phyloP scores from a whole-genome alignment of 345 rosid species.

The Trapa incisa region DNA sequence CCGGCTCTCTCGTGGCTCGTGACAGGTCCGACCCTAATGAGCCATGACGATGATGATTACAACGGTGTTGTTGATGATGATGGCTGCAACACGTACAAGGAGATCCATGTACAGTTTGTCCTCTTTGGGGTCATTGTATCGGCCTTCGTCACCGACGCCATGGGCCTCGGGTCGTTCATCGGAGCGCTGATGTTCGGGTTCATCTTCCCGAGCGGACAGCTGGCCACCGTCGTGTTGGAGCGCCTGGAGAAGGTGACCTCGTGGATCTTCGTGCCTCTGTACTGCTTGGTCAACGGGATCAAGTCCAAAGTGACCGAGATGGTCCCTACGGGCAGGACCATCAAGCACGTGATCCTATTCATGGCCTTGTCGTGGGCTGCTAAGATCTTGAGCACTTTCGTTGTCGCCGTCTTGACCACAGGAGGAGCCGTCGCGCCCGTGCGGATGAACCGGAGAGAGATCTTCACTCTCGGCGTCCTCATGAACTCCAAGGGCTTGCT shows the following conservation, averaged over 20 bases:
- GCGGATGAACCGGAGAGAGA: slow-evolving; percentile 15
- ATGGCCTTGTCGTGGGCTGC: slow-evolving; percentile 13
- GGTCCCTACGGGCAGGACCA: neutral
- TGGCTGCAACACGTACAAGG: slow-evolving; percentile 7
- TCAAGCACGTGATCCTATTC: neutral
- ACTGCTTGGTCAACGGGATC: slow-evolving; percentile 32
- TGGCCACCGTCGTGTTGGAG: slow-evolving; percentile 20
- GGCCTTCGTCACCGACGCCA: slow-evolving; percentile 33
- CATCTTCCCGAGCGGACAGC: slow-evolving; percentile 34
- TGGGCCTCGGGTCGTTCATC: slow-evolving; percentile 36
- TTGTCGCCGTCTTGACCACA: slow-evolving; percentile 16
- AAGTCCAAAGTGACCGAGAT: slow-evolving; percentile 15
- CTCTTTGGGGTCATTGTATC: slow-evolving; percentile 31
- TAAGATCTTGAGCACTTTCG: slow-evolving; percentile 32
- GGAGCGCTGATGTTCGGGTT: slow-evolving; percentile 66
- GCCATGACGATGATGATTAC: slow-evolving; percentile 8
- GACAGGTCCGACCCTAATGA: neutral
- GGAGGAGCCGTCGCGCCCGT: slow-evolving; percentile 5
- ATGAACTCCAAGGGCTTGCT: slow-evolving; percentile 63
- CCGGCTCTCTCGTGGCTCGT: slow-evolving; percentile 33
- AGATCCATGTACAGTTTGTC: slow-evolving; percentile 31
- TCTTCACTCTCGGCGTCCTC: slow-evolving; percentile 33
- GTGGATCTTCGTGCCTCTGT: slow-evolving; percentile 36
- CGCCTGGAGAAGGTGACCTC: slow-evolving; percentile 33
- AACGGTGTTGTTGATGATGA: too few species aligned